Evolutionary conservation across 2,329 filamentous ascomycete genomes (phyloP), one percentile per base, ranked within the genome.

Genomic region (Chrysoporthe austroafricana): DNA sequence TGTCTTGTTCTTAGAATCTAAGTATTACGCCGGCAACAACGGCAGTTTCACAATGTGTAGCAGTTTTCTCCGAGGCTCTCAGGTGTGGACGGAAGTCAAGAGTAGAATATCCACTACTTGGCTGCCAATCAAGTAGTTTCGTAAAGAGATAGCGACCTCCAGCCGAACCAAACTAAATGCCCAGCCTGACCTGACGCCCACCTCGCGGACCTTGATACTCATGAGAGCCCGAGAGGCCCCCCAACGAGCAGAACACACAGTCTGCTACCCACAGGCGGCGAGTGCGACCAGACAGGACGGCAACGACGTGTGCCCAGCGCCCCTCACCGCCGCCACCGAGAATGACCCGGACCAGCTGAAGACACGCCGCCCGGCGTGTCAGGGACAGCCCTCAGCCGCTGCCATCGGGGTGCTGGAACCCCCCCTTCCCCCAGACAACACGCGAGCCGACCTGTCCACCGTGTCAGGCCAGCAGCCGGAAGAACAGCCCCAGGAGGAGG

Each of bases 331-430:
- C n/a, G 34, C 26, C n/a, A 13, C 26, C n/a, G 21, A 36, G 39
- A 57, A 6, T 1, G 14, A 9, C 13, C 46, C 46, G 36, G 57
- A 5, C 26, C 36, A 46, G 64, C 16, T 56, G 39, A 26, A 83
- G 8, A 84, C 75, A 3, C n/a, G 85, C 74, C 0, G 82, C 81
- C 1, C 83, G 83, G 69, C 85, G 83, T 32, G 84, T 75, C 7
- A 85, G 74, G 71, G 85, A 85, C 46, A 85, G 76, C 36, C 80
- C 77, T 73, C 79, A 85, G 2, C 80, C 83, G 62, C 84, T 79
- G 42, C 79, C 77, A 16, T 82, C 83, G 9, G 72, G 83, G 81
- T 13, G 70, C 65, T 72, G 81, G 81, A 36, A 84, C 76, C 80
- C 63, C 26, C 26, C 26, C 26, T 2, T 26, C 26, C 26, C 26